Base-by-base conservation (phyloP, 257 asterid species). In the Solanum sitiens region DNA sequence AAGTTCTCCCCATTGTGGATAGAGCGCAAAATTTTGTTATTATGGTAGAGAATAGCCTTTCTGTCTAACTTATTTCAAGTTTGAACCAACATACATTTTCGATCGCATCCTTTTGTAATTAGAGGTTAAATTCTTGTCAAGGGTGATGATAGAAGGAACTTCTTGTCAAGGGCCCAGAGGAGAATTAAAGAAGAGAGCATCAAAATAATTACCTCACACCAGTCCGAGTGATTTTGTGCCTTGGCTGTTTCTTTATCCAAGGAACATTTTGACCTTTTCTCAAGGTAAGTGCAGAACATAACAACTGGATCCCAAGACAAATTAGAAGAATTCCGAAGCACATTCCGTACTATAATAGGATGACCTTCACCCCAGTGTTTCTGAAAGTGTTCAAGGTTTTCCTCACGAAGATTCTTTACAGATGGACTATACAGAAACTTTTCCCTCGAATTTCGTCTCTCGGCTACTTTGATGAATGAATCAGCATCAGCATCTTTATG, bases 321-420 rank as follows among this genome's bases (percentile, higher is more conserved):
- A 88, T 85, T 89, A 21, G 94, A 86, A 65, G 91, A 86, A 67
- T 91, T 87, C 88, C 82, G 92, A 71, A 96, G 92, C 87, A 95
- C 94, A 89, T 94, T 92, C 83, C 95, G 93, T 35, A 95, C 98
- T 65, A 97, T 92, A 87, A 97, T 94, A 88, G 99, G 99, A 77
- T 96, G 98, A 86, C 98, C 98, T 90, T 89, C 93, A 86, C 91
- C 89, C 99, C 99, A 97, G 92, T 96, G 99, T 80, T 91, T 92
- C 95, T 94, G 98, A 91, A 97, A 97, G 90, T 96, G 98, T 89
- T 90, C 93, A 67, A 93, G 92, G 82, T 89, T 91, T 91, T 95
- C 97, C 83, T 91, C 92, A 86, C 86, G 95, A 83, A 96, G 94
- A 92, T 93, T 93, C 83, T 92, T 92, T 76, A 92, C 12, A 89